These are phyloP conservation scores for Tagetes erecta DNA, from an alignment of 129 eudicot genomes.

Conservation along the genomic window DNA sequence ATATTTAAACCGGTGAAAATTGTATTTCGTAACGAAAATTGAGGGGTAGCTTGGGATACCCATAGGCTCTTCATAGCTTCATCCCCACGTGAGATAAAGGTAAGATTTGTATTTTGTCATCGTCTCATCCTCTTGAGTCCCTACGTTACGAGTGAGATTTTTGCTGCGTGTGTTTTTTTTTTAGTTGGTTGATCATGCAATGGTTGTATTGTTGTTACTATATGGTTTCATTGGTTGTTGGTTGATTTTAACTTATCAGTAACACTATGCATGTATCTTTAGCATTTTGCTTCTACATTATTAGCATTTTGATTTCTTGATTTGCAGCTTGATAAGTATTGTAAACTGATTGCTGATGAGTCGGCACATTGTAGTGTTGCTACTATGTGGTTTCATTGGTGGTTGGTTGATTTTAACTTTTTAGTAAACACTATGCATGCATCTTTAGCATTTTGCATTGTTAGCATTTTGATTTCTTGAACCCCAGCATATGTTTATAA, in stretches of 20 bases:
- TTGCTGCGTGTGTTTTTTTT: too few species aligned
- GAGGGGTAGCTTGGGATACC: too few species aligned
- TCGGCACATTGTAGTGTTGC: neutral
- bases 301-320: neutral
- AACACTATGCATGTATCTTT: neutral
- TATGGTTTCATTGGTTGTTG: neutral
- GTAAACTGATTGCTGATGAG: too few species aligned
- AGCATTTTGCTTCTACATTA: neutral
- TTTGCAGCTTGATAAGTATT: neutral
- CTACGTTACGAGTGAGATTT: too few species aligned
- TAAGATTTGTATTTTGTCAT: too few species aligned
- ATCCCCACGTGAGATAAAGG: too few species aligned
- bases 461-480: neutral
- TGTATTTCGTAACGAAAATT: too few species aligned
- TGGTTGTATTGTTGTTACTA: neutral
- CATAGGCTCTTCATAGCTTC: too few species aligned
- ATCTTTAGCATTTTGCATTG: neutral
- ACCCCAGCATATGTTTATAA: neutral
- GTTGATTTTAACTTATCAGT: neutral
- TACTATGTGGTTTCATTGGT: neutral
- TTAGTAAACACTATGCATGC: neutral
- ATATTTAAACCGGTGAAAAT: too few species aligned
- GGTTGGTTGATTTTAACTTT: neutral
- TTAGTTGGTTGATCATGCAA: neutral
- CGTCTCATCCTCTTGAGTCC: too few species aligned